Evolutionary conservation across 306 rosid species (phyloP).

Genomic region (Cajanus cajan): DNA sequence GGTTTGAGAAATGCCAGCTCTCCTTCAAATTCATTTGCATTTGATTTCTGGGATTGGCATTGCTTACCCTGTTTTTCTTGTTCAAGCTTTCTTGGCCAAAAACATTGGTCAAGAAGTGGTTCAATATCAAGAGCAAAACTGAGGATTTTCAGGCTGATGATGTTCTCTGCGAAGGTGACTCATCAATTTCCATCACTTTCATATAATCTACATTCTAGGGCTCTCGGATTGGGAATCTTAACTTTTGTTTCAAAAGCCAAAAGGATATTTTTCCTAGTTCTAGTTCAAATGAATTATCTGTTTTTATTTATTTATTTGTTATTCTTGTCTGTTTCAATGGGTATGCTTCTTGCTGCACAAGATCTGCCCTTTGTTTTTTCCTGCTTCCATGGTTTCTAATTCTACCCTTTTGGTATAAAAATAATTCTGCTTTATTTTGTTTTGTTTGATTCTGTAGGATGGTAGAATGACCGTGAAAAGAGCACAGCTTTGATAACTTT

Average conservation of each 20-base stretch:
- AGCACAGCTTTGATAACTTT: constrained; percentile 58
- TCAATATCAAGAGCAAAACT: constrained; percentile 77
- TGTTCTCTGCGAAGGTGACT: constrained; percentile 61
- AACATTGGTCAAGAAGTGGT: constrained; percentile 91
- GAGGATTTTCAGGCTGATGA: constrained; percentile 84
- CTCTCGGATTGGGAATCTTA: constrained; percentile 32
- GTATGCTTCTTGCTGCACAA: constrained; percentile 35
- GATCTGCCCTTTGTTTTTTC: constrained; percentile 59
- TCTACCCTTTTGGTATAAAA: constrained; percentile 25
- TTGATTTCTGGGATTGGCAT: constrained; percentile 31
- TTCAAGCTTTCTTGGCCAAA: constrained; percentile 93
- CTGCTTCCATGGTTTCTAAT: constrained; percentile 25
- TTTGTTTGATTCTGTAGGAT: constrained; percentile 34
- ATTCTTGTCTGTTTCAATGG: constrained; percentile 21
- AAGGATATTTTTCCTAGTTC: constrained; percentile 15
- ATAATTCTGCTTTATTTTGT: not conserved
- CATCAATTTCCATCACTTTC: constrained; percentile 35
- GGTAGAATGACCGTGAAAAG: constrained; percentile 48
- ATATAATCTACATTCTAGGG: constrained; percentile 23
- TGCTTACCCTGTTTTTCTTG: constrained; percentile 42
- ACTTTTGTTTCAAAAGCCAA: constrained; percentile 10
- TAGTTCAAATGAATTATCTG: constrained; percentile 2
- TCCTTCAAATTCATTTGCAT: constrained; percentile 28
- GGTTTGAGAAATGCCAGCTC: constrained; percentile 62
- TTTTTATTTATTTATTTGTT: constrained; percentile 7